These are phyloP conservation scores for Camellia granthamiana DNA, from an alignment of 148 eudicot species.

Conservation along the genomic window DNA sequence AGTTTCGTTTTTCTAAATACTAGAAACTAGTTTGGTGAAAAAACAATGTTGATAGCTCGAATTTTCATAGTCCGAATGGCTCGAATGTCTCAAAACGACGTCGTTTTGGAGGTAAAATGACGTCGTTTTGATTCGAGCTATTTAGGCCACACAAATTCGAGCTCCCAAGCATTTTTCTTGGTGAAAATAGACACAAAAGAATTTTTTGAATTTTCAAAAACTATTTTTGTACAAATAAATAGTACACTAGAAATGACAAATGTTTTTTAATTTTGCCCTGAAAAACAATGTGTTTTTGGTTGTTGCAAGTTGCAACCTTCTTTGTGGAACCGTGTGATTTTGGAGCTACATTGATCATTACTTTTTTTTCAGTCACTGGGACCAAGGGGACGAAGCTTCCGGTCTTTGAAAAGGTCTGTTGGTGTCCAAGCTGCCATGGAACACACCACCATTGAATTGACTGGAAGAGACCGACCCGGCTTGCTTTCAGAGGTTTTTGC, in stretches of 20 bases:
- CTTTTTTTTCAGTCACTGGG: slow-evolving; percentile 59
- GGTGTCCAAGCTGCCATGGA: slow-evolving; percentile 65
- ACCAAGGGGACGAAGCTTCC: slow-evolving; percentile 70
- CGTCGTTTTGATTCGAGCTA: too few relatives aligned
- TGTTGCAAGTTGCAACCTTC: neutral
- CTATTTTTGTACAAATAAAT: too few relatives aligned
- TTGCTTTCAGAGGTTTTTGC: slow-evolving; percentile 87
- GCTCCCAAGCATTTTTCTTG: too few relatives aligned
- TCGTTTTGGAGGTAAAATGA: too few relatives aligned
- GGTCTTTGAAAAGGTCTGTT: slow-evolving; percentile 60
- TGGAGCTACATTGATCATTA: slow-evolving; percentile 6
- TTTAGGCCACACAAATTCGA: too few relatives aligned
- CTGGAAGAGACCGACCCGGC: slow-evolving; percentile 89
- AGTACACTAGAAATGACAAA: neutral
- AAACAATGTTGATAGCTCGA: too few relatives aligned
- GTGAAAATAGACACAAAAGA: too few relatives aligned
- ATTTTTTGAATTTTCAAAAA: too few relatives aligned
- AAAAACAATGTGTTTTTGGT: neutral
- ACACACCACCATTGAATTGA: slow-evolving; percentile 73
- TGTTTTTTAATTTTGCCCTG: neutral
- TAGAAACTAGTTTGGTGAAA: too few relatives aligned
- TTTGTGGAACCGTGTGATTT: slow-evolving; percentile 11
- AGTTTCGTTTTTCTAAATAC: neutral
- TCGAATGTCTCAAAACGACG: too few relatives aligned
- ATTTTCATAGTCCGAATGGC: too few relatives aligned